Evolutionary conservation across 441 rosid genomes (phyloP), one percentile per base, ranked within the genome.

Genomic region (Iberis amara): DNA sequence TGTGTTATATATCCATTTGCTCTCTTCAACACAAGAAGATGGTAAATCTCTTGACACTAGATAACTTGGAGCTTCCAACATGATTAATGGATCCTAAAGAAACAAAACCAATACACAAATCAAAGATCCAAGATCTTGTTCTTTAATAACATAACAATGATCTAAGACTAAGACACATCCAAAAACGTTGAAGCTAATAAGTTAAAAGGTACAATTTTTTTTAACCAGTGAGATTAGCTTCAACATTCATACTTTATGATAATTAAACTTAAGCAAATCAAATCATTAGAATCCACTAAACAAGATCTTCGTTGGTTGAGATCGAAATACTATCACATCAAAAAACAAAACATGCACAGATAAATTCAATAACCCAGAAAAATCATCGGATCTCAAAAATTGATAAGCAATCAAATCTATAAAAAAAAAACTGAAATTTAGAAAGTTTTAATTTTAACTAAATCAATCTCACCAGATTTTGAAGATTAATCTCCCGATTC

Each of bases 51-150:
- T 76, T 7, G 79, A 24, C 43, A 70, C 62, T 1, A 72, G 60
- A 61, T 50, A 72, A 48, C 70, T 55, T 35, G 72, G 78, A 45
- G 69, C 74, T 57, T 81, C 86, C 73, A 80, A 70, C 87, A 80
- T 78, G 33, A 65, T 65, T 7, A 27, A 27, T 6, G 6, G 9
- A 31, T 8, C 6, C 35, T 31, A 31, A 31, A 31, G 8, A 31
- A 31, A 31, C 6, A 2, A 30, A 7, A 31, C 6, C 32, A 28
- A 28, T 28, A 1, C 32, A 1, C 3, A 18, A 18, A 18, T 18
- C 21, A 18, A 18, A 18, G 21, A 18, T 18, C 21, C 21, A 18
- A 18, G 21, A 18, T 18, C 21, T 18, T 18, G 21, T 18, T 18
- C 21, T 18, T 18, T 1, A 18, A 18, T 18, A 1, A 18, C 21